Evolutionary conservation across 176 grass and related monocot genomes (phyloP).

Genomic region (Cocos nucifera): DNA sequence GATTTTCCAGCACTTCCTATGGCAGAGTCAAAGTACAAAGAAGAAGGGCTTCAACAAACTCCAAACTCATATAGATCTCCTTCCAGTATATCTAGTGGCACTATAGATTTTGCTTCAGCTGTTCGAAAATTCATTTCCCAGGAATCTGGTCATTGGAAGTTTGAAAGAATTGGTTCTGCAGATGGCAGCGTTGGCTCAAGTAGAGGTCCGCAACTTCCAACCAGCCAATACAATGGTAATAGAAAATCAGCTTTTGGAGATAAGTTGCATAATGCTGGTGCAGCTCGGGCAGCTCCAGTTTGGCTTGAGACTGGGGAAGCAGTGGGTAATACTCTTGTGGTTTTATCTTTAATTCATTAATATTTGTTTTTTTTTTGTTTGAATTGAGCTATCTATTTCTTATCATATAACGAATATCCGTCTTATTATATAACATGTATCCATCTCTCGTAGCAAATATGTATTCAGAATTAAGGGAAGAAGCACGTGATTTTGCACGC

Average conservation of each 20-base stretch:
- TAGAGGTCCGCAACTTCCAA: slow-evolving; percentile 26
- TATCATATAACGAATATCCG: neutral
- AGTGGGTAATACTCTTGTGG: slow-evolving; percentile 60
- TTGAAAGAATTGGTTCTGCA: slow-evolving; percentile 48
- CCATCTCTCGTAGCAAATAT: slow-evolving; percentile 44
- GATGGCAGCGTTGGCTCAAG: slow-evolving; percentile 45
- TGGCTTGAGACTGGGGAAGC: slow-evolving; percentile 96
- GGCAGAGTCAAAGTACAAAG: too few relatives aligned
- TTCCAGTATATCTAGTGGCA: slow-evolving; percentile 34
- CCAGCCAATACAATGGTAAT: slow-evolving; percentile 42
- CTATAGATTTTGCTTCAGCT: slow-evolving; percentile 77
- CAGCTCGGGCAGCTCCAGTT: slow-evolving; percentile 37
- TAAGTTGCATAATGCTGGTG: slow-evolving; percentile 50
- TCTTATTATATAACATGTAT: too few relatives aligned
- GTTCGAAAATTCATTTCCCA: slow-evolving; percentile 58
- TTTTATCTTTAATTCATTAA: neutral
- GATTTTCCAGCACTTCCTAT: too few relatives aligned
- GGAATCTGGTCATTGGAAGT: slow-evolving; percentile 52
- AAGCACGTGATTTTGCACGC: slow-evolving; percentile 87
- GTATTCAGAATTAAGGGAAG: slow-evolving; percentile 84
- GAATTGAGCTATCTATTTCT: neutral
- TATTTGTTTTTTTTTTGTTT: slow-evolving; percentile 16
- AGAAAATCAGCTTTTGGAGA: slow-evolving; percentile 49
- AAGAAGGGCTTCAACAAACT: too few relatives aligned
- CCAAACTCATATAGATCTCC: slow-evolving; percentile 7